Evolutionary conservation across 2,329 filamentous ascomycete genomes (phyloP), one percentile per base, ranked within the genome.

Genomic region (Herpomyces periplanetae): DNA sequence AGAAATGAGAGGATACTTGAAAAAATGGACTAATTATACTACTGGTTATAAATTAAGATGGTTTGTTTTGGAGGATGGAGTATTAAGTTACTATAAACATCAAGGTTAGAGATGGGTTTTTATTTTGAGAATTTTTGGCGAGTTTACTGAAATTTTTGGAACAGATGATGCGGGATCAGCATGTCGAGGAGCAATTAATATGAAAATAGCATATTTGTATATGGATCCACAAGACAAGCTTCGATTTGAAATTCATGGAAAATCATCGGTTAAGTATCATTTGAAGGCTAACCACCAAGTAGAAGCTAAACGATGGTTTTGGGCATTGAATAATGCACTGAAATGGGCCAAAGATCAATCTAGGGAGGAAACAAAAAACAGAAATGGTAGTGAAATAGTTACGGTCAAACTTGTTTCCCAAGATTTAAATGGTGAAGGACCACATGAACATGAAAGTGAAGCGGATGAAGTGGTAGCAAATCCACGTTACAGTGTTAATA

Each of bases 11-110:
- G 80, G 80, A 4, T 96, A 91, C 36, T 46, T 96, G 22, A 91
- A 88, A 42, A 96, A 96, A 38, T 96, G 80, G 80, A 96, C 80
- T 18, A 96, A 96, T 36, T 96, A 96, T 36, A 73, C 75, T 10
- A 73, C 66, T 34, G 80, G 80, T 5, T 96, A 88, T 42, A 87
- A 96, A 41, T 39, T 96, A 26, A 52, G 80, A 24, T 96, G 75
- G 73, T 96, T 96, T 34, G 80, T 91, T 7, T 52, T 96, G 5
- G 80, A 96, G 35, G 80, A 96, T 34, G 80, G 80, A 6, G 75
- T 96, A 6, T 40, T 96, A 27, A 91, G 80, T 39, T 96, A 96
- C 42, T 96, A 91, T 45, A 96, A 96, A 41, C 69, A 91, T 36
- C 80, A 96, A 41, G 49, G 49, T 50, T 34, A 20, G 33, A 22